Evolutionary conservation across 495 filamentous ascomycete species (phyloP).

Genomic region (Usnea hakonensis): DNA sequence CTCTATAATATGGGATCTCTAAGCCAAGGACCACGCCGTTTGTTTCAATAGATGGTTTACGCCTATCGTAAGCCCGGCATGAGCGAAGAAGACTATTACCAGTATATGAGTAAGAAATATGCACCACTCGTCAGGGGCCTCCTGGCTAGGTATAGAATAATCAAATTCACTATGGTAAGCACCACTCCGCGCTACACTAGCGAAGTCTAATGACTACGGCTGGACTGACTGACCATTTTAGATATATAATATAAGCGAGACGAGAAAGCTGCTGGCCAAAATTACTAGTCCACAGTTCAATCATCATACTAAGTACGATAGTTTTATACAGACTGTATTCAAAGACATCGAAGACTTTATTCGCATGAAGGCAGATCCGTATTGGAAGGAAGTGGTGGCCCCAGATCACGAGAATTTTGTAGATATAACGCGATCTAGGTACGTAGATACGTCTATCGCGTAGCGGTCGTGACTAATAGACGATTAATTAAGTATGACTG

Average conservation of each 20-base stretch:
- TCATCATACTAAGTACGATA: background rate
- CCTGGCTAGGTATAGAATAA: constrained; percentile 36
- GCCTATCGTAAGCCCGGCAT: constrained; percentile 36
- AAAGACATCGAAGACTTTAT: background rate
- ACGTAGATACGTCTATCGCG: background rate
- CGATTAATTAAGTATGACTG: background rate
- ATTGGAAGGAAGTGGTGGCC: background rate
- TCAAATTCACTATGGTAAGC: constrained; percentile 22
- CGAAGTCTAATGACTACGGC: no score
- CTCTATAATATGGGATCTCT: no score
- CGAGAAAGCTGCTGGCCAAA: background rate
- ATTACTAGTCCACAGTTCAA: background rate
- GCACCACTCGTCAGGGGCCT: constrained; percentile 31
- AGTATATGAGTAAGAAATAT: constrained; percentile 33
- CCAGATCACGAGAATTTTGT: background rate
- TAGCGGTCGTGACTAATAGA: background rate
- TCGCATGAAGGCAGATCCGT: background rate
- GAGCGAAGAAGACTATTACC: constrained; percentile 36
- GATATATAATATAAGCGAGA: background rate
- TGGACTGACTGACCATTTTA: background rate
- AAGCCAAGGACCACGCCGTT: background rate
- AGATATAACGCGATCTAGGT: background rate
- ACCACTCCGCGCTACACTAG: background rate
- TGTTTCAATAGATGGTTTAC: constrained; percentile 33
- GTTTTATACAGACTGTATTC: background rate